Conservation (phyloP, 1,284 basidiomycete genomes). For the Naganishia liquefaciens region DNA sequence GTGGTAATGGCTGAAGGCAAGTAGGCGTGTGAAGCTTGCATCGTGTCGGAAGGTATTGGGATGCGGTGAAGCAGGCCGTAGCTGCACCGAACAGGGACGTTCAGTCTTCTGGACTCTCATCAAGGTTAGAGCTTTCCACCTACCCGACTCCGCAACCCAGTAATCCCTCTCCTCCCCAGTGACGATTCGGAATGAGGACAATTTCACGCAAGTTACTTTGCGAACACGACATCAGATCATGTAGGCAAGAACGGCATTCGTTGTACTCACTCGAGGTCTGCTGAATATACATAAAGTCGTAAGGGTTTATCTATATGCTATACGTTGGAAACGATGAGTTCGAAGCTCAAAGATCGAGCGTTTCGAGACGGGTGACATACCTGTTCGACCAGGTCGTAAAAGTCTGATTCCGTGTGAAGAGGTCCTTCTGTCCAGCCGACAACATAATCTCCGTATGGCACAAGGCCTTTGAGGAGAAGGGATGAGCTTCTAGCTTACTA, state of each 20-base stretch:
- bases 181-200: constrained; percentile 86
- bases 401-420: constrained; percentile 87
- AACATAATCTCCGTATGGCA: constrained; percentile 86
- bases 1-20: constrained; percentile 3
- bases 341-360: constrained; percentile 6
- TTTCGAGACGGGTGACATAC: constrained; percentile 54
- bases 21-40: constrained; percentile 19
- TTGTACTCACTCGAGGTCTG: constrained; percentile 85
- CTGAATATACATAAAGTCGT: constrained; percentile 92
- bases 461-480: constrained; percentile 59
- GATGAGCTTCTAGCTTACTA: too few relatives aligned
- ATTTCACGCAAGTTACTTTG: constrained; percentile 89
- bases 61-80: constrained; percentile 84
- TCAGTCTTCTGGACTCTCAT: too few relatives aligned
- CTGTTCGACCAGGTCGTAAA: constrained; percentile 92
- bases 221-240: neutral
- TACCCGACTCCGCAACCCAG: constrained; percentile 92
- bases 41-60: constrained; percentile 58
- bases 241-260: neutral
- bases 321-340: constrained; percentile 31
- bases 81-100: constrained; percentile 36
- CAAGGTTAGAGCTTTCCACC: constrained; percentile 31
- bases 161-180: constrained; percentile 93
- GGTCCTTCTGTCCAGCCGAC: constrained; percentile 94
- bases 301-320: constrained; percentile 91